Base-by-base conservation (phyloP, 306 rosid species). In the Erythrophleum fordii region DNA sequence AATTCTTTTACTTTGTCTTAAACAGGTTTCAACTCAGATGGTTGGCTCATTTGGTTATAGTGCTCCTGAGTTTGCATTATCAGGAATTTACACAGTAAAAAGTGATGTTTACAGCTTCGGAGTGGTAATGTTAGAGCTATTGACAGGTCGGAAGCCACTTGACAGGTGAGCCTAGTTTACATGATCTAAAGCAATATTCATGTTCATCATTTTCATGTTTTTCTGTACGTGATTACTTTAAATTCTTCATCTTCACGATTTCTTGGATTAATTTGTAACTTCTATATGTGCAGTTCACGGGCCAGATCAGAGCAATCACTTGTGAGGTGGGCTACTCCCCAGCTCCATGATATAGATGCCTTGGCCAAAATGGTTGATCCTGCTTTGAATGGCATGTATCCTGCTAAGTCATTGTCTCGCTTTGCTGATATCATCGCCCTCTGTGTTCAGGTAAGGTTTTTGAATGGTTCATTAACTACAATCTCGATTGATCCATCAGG, bases 81-180 rank as follows among this genome's bases (percentile, higher is more conserved):
- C 98, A 25, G 99, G 99, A 72, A 55, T 92, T 48, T 96, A 96
- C 89, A 96, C 98, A 0, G 99, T 96, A 71, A 96, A 96, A 82
- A 96, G 99, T 55, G 99, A 96, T 59, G 99, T 96, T 46, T 96
- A 96, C 90, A 96, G 99, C 88, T 96, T 96, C 69, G 99, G 99
- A 17, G 99, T 96, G 80, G 99, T 90, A 74, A 96, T 96, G 99
- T 77, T 96, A 29, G 99, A 96, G 86, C 89, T 96, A 11, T 81
- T 96, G 89, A 96, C 98, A 3, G 97, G 99, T 49, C 95, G 98
- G 62, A 96, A 93, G 89, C 99, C 99, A 0, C 97, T 96, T 55
- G 99, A 96, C 86, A 87, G 98, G 98, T 96, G 77, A 55, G 71
- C 39, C 49, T 67, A 28, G 66, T 31, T 51, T 72, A 65, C 46